Evolutionary conservation across 495 filamentous ascomycete species (phyloP), one percentile per base, ranked within the genome.

Genomic region (Penicillium egyptiacum): DNA sequence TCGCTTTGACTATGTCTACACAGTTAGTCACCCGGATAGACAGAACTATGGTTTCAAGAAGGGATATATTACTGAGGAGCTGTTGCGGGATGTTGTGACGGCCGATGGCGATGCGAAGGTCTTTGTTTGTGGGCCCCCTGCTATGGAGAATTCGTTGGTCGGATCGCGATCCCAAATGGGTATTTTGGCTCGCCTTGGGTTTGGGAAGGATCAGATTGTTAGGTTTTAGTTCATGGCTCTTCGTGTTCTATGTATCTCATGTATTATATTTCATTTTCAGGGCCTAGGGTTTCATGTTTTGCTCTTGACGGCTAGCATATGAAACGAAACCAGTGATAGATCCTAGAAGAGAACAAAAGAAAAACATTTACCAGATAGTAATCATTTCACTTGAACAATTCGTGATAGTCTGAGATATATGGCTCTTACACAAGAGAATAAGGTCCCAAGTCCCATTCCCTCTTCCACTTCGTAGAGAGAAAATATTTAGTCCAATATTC

Each of bases 121-220:
- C 8, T 85, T 89, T 60, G 76, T 89, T 5, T 88, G 85, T 59
- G 86, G 86, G 2, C 84, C 84, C 20, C 83, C 83, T 30, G 76
- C 77, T 2, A 86, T 88, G 83, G 82, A 87, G 67, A 69, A 70
- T 40, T 72, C 82, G 4, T 67, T 88, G 54, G 74, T 78, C 47
- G 84, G 82, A 5, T 69, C 68, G 19, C 17, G 40, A 55, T 35
- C 65, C 4, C 58, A 50, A 20, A 59, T 53, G 10, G 82, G 82
- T 0, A 73, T 84, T 62, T 48, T 86, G 66, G 58, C 61, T 2
- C 59, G 81, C 60, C 58, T 86, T 64, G 83, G 83, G 17, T 85
- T 78, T 59, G 61, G 48, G 12, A 81, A 79, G 60, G 76, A 77
- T 49, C 81, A 86, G 61, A 73, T 86, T 43, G 66, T 81, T 57